These are phyloP conservation scores for Fusarium subtropicale DNA, from an alignment of 2,329 filamentous ascomycete species.

Conservation along the genomic window DNA sequence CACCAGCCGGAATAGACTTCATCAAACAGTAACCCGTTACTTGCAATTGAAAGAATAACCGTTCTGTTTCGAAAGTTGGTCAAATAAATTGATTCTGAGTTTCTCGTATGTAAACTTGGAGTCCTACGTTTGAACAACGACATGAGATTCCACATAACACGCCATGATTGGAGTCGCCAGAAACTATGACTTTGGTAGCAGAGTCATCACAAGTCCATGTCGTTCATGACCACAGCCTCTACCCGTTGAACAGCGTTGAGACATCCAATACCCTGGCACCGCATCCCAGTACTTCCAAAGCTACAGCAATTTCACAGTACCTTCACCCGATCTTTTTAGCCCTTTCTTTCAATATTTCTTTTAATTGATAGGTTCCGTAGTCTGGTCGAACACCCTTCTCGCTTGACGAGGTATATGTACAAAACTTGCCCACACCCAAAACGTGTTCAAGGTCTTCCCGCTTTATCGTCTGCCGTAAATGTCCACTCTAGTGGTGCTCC, in stretches of 20 bases:
- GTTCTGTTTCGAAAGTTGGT: neutral
- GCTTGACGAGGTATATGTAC: conserved; percentile 44
- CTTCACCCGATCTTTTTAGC: neutral
- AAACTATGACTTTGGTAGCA: too few relatives aligned
- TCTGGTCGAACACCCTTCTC: conserved; percentile 34
- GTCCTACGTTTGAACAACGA: neutral
- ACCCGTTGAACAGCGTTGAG: neutral
- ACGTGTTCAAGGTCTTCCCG: conserved; percentile 17
- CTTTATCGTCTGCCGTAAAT: conserved; percentile 27
- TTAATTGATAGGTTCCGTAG: conserved; percentile 38
- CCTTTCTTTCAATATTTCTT: conserved; percentile 23
- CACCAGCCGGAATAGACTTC: neutral
- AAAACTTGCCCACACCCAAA: conserved; percentile 29
- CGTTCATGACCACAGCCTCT: neutral
- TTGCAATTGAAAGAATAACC: neutral
- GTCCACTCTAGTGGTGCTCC: conserved; percentile 63
- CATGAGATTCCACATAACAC: neutral
- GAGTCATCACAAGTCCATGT: neutral
- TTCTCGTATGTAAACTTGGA: neutral
- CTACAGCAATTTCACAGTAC: neutral
- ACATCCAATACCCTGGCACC: neutral
- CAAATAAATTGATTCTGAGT: neutral
- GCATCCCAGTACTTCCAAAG: neutral
- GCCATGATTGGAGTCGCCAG: neutral
- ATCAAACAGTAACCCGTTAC: neutral